Evolutionary conservation across 192 early-diverging fungal species (phyloP).

Genomic region (Coemansia sp.): DNA sequence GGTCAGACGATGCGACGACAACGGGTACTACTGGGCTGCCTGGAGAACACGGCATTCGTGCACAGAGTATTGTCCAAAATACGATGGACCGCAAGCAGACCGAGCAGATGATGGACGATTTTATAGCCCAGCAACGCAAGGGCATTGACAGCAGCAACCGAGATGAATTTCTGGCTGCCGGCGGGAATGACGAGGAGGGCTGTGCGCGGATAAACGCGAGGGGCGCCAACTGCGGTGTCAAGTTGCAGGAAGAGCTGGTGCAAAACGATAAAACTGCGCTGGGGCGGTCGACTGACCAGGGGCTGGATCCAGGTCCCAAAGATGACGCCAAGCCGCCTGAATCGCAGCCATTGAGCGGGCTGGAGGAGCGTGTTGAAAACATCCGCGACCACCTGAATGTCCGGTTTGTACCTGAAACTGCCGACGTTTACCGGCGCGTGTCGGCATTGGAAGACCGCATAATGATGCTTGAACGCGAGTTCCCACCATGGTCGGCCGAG

Average conservation of each 20-base stretch:
- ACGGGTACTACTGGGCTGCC: too few relatives aligned
- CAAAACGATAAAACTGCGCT: constrained; percentile 58
- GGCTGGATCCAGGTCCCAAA: neutral
- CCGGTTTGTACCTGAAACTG: constrained; percentile 51
- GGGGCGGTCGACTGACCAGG: constrained; percentile 50
- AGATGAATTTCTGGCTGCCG: constrained; percentile 56
- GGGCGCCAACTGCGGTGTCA: constrained; percentile 68
- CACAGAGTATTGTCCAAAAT: constrained; percentile 24
- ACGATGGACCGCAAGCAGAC: constrained; percentile 47
- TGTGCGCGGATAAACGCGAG: constrained; percentile 73
- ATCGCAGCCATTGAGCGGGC: constrained; percentile 22
- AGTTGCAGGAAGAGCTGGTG: constrained; percentile 70
- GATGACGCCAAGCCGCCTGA: constrained; percentile 1
- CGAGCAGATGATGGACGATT: constrained; percentile 48
- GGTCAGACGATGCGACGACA: neutral
- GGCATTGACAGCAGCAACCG: constrained; percentile 62
- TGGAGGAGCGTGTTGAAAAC: constrained; percentile 59
- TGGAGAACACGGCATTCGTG: neutral
- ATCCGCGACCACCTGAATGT: constrained; percentile 72
- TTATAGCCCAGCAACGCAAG: constrained; percentile 54
- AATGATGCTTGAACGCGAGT: constrained; percentile 68
- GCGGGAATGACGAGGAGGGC: constrained; percentile 7
- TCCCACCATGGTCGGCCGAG: constrained; percentile 73
- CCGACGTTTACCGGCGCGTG: constrained; percentile 52
- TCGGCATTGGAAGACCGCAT: constrained; percentile 72